Conservation (phyloP, 371 early-diverging fungal genomes). For the Mortierella sp. region DNA sequence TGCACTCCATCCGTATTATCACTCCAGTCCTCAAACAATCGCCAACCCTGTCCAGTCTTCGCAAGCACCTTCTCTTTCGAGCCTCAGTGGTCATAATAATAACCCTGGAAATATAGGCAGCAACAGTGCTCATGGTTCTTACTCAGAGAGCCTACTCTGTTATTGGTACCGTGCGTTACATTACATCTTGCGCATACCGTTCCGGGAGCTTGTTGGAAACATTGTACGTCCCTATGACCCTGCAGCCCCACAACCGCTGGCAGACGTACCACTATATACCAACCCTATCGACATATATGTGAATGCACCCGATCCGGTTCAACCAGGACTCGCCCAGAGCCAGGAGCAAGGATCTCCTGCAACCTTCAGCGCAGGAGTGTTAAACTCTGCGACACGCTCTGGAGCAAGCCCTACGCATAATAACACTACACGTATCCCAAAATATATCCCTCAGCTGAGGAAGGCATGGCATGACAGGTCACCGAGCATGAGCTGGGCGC, state of each 20-base stretch:
- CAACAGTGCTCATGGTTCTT: background rate
- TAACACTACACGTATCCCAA: conserved; percentile 3
- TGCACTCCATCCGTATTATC: conserved; percentile 5
- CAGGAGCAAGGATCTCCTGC: background rate
- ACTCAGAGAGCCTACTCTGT: conserved; percentile 18
- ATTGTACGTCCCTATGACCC: conserved; percentile 33
- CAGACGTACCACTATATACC: conserved; percentile 36
- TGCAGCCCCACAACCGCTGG: conserved; percentile 12
- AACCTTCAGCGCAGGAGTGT: too few species aligned
- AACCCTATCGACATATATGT: conserved; percentile 12
- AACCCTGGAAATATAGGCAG: too few species aligned
- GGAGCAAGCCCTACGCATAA: background rate
- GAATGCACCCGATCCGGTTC: conserved; percentile 1
- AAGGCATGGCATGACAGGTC: conserved; percentile 39
- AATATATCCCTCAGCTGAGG: conserved; percentile 30
- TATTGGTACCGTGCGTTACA: conserved; percentile 30
- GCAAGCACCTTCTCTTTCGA: background rate
- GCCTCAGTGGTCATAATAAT: background rate
- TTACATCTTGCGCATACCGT: conserved; percentile 46
- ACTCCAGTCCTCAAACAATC: background rate
- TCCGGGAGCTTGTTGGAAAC: conserved; percentile 42
- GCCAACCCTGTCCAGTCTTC: background rate
- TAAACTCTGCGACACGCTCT: background rate
- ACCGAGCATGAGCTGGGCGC: conserved; percentile 25
- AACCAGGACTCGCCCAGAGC: background rate